Conservation (phyloP, 2,329 filamentous ascomycete species). For the Beauveria varroae region DNA sequence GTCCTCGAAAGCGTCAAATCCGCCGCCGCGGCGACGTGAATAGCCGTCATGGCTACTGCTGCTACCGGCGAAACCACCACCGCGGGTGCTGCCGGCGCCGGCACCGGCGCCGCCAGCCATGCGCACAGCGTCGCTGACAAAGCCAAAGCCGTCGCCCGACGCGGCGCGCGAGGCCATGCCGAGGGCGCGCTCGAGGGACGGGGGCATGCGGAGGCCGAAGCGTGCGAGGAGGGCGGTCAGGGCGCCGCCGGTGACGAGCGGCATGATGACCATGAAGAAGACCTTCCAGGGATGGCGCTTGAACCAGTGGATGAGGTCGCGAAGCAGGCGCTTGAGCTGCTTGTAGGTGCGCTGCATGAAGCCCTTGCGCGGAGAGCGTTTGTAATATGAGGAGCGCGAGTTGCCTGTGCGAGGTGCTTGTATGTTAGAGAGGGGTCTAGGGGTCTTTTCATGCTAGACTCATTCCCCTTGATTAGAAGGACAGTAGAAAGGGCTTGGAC, state of each 20-base stretch:
- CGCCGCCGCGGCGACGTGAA: not conserved
- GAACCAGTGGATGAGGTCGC: conserved; percentile 74
- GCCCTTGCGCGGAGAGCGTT: conserved; percentile 71
- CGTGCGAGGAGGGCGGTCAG: conserved; percentile 68
- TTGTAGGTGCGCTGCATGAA: conserved; percentile 68
- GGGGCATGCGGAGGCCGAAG: conserved; percentile 73
- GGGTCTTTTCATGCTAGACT: no score
- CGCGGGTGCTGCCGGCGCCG: conserved; percentile 15
- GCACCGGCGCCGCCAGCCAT: conserved; percentile 37
- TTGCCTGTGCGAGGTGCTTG: conserved; percentile 23
- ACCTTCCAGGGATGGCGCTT: conserved; percentile 81
- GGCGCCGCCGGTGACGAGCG: conserved; percentile 76
- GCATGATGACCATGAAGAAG: conserved; percentile 79
- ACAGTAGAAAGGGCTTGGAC: conserved; percentile 13
- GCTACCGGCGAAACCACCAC: conserved; percentile 19
- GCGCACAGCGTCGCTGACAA: conserved; percentile 48
- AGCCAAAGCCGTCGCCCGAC: conserved; percentile 38
- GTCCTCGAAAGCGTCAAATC: conserved; percentile 25
- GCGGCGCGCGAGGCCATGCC: conserved; percentile 44
- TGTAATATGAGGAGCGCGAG: conserved; percentile 58
- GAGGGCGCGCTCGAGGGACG: conserved; percentile 50
- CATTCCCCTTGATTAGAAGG: not conserved
- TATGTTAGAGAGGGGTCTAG: not conserved
- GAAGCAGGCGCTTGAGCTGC: conserved; percentile 71
- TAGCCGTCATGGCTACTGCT: conserved; percentile 7